phyloP scores from a whole-genome alignment of 2,329 filamentous ascomycete species.

The Tolypocladium nubicola region DNA sequence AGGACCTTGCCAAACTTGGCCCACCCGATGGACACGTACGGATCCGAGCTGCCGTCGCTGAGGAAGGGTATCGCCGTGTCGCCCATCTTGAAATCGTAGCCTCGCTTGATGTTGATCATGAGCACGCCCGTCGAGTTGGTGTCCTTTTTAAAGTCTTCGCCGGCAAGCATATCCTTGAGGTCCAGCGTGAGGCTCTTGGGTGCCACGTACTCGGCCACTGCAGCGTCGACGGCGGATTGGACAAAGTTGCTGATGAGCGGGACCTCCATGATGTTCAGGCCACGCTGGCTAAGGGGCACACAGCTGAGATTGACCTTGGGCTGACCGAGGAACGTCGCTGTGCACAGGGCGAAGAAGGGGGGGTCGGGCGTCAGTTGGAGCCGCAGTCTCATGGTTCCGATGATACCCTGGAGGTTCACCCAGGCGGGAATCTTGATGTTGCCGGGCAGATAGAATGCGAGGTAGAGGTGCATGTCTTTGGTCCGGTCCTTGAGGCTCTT shows the following conservation, averaged over 20 bases:
- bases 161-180: conserved; percentile 66
- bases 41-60: conserved; percentile 52
- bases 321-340: conserved; percentile 64
- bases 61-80: conserved; percentile 52
- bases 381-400: conserved; percentile 59
- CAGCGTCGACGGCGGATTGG: conserved; percentile 62
- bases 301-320: conserved; percentile 63
- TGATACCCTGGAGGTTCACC: conserved; percentile 63
- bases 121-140: conserved; percentile 54
- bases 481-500: conserved; percentile 59
- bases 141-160: conserved; percentile 72
- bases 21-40: conserved; percentile 65
- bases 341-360: conserved; percentile 67
- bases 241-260: conserved; percentile 67
- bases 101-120: conserved; percentile 54
- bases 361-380: conserved; percentile 67
- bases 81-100: conserved; percentile 60
- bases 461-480: conserved; percentile 52
- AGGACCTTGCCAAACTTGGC: conserved; percentile 64
- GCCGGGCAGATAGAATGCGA: conserved; percentile 58
- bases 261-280: conserved; percentile 64
- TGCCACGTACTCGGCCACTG: conserved; percentile 64
- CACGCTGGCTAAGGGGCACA: conserved; percentile 57
- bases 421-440: conserved; percentile 52
- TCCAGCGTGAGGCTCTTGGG: conserved; percentile 66